Base-by-base conservation (phyloP, 2,329 filamentous ascomycete genomes). In the Fusarium nodosum region DNA sequence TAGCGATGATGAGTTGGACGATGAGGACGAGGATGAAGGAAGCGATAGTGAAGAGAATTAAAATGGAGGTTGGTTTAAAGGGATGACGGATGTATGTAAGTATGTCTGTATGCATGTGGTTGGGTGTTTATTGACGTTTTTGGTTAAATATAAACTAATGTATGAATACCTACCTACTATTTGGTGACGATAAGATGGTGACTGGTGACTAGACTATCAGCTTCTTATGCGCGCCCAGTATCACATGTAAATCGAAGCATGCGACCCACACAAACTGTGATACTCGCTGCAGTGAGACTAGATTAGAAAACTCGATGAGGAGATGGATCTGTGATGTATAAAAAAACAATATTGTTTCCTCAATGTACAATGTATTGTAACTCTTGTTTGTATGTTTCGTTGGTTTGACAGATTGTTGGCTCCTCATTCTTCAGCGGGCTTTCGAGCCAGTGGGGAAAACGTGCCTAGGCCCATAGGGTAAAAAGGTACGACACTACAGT, bases 1-100 rank as follows among this genome's bases (percentile, higher is more conserved):
- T 20, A 87, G 84, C 74, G 88, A 88, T 58, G 82, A 83, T 47
- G 83, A 85, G 68, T 80, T 79, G 42, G 84, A 80, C 18, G 79
- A 80, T 33, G 83, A 81, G 13, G 82, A 80, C 0, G 78, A 79
- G 72, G 79, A 80, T 1, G 77, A 80, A 70, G 79, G 80, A 1
- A 79, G 78, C 6, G 80, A 80, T n/a, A 79, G 81, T 1, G 79
- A 79, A 26, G 77, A 78, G 6, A 77, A 79, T 38, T 71, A 55
- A 56, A 28, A 41, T 36, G 15, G 18, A 26, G n/a, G 6, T 26
- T 42, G 4, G 48, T 16, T 22, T 18, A 45, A 24, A 36, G 34
- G 34, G 26, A 28, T 22, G 48, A 52, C 24, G 9, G 24, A 18
- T 18, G 20, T 26, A 11, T 51, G 31, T 34, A 18, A 12, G 20